Evolutionary conservation across 148 eudicot species (phyloP).

Genomic region (Vaccinium myrtillus): DNA sequence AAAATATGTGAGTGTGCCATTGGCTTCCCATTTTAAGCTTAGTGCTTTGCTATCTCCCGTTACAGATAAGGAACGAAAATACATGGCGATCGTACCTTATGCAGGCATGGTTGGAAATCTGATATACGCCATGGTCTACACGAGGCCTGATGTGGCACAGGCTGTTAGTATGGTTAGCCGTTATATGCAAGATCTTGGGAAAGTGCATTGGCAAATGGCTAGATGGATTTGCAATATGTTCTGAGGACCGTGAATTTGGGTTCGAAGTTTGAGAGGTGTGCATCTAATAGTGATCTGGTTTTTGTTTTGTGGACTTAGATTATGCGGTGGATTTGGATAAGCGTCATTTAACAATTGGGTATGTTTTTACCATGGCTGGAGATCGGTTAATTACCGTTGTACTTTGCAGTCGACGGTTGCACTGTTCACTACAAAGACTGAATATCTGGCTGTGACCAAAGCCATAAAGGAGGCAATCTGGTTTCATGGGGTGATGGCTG

Average conservation of each 20-base stretch:
- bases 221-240: neutral
- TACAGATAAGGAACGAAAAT: no score
- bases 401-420: no score
- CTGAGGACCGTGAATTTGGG: neutral
- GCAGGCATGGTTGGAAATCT: neutral
- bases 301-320: neutral
- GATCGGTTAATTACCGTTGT: no score
- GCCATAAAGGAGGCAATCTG: no score
- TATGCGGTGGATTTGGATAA: neutral
- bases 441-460: no score
- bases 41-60: no score
- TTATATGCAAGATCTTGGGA: neutral
- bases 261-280: neutral
- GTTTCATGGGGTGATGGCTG: no score
- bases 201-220: neutral
- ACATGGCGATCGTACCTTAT: no score
- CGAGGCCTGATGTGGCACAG: neutral
- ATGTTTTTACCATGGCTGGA: neutral
- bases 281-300: neutral
- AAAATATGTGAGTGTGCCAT: no score
- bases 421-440: no score
- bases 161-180: neutral
- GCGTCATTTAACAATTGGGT: no score
- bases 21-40: no score
- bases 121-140: neutral